Base-by-base conservation (phyloP, 805 yeast genomes). In the Metschnikowia amazonensis region DNA sequence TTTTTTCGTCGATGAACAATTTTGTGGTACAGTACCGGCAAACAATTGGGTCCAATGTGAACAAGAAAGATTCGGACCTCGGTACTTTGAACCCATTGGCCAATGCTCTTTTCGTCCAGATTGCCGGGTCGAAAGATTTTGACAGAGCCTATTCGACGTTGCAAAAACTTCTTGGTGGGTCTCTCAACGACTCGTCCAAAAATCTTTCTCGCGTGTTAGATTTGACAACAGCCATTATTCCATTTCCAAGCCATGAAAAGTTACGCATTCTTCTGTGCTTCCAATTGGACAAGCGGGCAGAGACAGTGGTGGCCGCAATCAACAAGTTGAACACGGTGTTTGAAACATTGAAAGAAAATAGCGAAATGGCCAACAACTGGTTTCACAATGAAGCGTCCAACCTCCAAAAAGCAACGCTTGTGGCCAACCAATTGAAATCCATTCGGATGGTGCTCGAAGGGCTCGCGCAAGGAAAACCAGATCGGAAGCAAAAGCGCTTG, bases 81-180 rank as follows among this genome's bases (percentile, higher is more conserved):
- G 58, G 80, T 18, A 66, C 77, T 2, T 62, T 83, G 17, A 74
- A 83, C 9, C 89, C 89, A 0, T 60, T 83, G 43, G 79, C 86
- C 0, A 76, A 76, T 50, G 73, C 82, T 0, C 63, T 83, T n/a
- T 76, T 71, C 51, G 58, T 77, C 37, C 86, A 81, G 57, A 65
- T 83, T 43, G 71, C 72, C 2, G 74, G 73, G 1, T 70, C 75
- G 32, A 69, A 66, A 30, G 77, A 72, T 43, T 77, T 76, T 47
- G 63, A 67, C 16, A 66, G 65, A 32, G 76, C 81, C 0, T 75
- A 76, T 59, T 47, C 56, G 3, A 66, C 70, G 36, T 58, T 74
- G 40, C 72, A 68, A 43, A 65, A 65, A 23, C 49, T 74, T 3
- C 29, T 39, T 16, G 10, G 25, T 8, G 29, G 37, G 5, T 18